Conservation (phyloP, 75 land plant genomes). For the Gnetum montanum region DNA sequence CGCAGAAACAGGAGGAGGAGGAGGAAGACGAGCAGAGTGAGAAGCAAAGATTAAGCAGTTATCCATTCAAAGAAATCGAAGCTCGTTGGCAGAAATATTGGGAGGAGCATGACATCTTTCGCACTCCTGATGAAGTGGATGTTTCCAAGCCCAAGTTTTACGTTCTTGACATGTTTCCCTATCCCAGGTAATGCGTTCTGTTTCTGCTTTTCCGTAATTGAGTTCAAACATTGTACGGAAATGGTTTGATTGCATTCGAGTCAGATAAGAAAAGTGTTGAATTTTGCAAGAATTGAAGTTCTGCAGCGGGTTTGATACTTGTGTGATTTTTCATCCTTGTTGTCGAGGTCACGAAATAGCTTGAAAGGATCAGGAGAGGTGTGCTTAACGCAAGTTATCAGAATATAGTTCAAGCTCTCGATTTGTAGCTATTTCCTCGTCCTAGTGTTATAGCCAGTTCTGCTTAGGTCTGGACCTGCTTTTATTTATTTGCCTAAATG, state of each 20-base stretch:
- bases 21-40: not conserved
- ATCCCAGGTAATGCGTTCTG: conserved; percentile 62
- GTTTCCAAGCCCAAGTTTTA: conserved; percentile 87
- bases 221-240: not conserved
- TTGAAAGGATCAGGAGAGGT: no score
- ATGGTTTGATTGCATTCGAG: not conserved
- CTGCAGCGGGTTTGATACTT: no score
- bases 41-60: conserved; percentile 27
- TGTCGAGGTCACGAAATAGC: no score
- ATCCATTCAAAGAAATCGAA: conserved; percentile 87
- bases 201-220: not conserved
- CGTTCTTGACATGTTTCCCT: conserved; percentile 95
- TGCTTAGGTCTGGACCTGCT: no score
- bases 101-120: conserved; percentile 74
- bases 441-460: no score
- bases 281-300: no score
- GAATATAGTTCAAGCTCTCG: no score
- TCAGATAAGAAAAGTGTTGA: no score
- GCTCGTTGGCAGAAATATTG: conserved; percentile 78
- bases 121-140: conserved; percentile 73
- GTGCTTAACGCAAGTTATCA: no score
- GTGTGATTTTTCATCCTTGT: no score
- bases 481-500: no score
- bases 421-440: no score
- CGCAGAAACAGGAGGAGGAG: not conserved